A percentile compares a stretch with the other conserved stretches of the same genome.
These are phyloP conservation scores for Lipomyces mesembrius DNA, from an alignment of 805 yeast species.

Conservation along the genomic window DNA sequence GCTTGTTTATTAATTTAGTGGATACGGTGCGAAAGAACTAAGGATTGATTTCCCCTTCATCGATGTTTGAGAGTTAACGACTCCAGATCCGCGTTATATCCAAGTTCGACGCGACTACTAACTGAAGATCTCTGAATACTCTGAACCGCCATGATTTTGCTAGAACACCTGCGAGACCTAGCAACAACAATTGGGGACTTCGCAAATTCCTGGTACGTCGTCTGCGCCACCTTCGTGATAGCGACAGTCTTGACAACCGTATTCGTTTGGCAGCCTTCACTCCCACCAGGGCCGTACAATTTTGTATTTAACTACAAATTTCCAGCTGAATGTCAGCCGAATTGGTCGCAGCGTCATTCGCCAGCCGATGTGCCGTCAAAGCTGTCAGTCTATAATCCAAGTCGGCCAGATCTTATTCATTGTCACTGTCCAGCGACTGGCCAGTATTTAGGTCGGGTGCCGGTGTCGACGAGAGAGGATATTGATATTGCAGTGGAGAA, in stretches of 20 bases:
- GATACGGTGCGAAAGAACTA: too few species aligned
- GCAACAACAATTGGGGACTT: neutral
- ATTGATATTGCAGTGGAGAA: constrained; percentile 66
- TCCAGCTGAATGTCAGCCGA: constrained; percentile 27
- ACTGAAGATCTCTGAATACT: neutral
- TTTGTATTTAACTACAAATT: constrained; percentile 21
- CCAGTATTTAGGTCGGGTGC: constrained; percentile 75
- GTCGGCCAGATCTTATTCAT: constrained; percentile 56
- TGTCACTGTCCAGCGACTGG: constrained; percentile 97
- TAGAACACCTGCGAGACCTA: neutral
- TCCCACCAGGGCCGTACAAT: neutral
- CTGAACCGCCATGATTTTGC: neutral
- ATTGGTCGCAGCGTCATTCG: constrained; percentile 13
- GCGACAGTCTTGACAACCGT: neutral
- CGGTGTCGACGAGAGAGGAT: constrained; percentile 66
- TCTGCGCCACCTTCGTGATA: neutral
- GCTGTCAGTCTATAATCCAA: constrained; percentile 9
- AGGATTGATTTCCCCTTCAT: neutral
- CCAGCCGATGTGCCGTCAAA: neutral
- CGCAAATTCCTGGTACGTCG: neutral
- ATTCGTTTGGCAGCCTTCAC: neutral
- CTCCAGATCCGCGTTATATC: neutral
- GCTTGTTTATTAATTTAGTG: too few species aligned
- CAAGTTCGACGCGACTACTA: neutral
- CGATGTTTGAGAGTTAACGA: too few species aligned